These are phyloP conservation scores for Gossypium herbaceum DNA, from an alignment of 345 rosid species.

Conservation along the genomic window DNA sequence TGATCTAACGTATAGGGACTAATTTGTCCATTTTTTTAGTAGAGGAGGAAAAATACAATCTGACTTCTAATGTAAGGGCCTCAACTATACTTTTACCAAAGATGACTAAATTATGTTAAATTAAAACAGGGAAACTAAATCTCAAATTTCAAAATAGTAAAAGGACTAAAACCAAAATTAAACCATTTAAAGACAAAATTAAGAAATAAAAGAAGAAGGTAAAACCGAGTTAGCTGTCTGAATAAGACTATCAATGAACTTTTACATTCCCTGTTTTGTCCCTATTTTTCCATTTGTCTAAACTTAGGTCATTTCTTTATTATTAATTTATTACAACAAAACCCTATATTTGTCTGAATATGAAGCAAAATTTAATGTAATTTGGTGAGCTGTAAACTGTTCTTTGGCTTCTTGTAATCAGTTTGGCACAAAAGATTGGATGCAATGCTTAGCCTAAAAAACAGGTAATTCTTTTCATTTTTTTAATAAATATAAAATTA, in stretches of 20 bases:
- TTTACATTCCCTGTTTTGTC: constrained; percentile 6
- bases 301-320: background rate
- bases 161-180: no score
- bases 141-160: no score
- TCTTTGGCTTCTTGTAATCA: background rate
- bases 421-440: constrained; percentile 13
- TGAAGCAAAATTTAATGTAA: no score
- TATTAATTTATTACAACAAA: background rate
- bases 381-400: background rate
- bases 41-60: no score
- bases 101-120: no score
- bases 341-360: constrained; percentile 9
- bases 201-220: background rate
- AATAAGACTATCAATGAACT: background rate
- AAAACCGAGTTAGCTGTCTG: constrained; percentile 6
- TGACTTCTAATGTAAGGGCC: no score
- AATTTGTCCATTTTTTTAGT: no score
- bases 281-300: background rate
- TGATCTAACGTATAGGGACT: no score
- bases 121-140: no score
- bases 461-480: background rate
- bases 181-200: background rate
- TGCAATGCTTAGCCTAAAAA: background rate
- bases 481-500: background rate
- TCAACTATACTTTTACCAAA: no score